Conservation (phyloP, 495 filamentous ascomycete species). For the Viridothelium virens region DNA sequence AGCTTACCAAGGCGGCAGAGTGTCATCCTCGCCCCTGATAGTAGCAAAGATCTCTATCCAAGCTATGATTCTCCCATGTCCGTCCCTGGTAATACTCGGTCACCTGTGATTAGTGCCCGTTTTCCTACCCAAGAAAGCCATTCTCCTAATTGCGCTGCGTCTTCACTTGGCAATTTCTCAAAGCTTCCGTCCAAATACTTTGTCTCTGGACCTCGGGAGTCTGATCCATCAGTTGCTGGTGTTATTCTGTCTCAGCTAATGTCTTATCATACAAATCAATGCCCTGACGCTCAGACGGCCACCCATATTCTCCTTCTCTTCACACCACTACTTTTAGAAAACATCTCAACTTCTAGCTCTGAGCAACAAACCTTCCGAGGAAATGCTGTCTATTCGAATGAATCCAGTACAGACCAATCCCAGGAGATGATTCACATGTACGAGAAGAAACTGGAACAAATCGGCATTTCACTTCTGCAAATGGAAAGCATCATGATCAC, state of each 20-base stretch:
- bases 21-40: neutral
- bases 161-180: neutral
- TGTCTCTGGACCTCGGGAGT: neutral
- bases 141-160: neutral
- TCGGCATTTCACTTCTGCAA: slow-evolving; percentile 29
- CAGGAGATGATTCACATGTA: slow-evolving; percentile 15
- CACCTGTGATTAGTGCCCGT: neutral
- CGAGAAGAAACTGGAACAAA: slow-evolving; percentile 21
- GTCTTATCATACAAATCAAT: slow-evolving; percentile 22
- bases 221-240: neutral
- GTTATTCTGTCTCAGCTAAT: slow-evolving; percentile 30
- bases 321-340: slow-evolving; percentile 30
- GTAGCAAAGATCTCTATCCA: neutral
- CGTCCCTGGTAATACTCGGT: neutral
- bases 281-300: slow-evolving; percentile 32
- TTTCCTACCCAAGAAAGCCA: neutral
- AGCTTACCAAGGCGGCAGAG: neutral
- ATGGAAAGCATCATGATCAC: slow-evolving; percentile 34
- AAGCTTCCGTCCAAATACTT: too few species aligned
- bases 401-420: neutral
- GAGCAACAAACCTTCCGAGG: neutral
- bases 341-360: slow-evolving; percentile 18
- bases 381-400: neutral
- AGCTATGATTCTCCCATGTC: neutral
- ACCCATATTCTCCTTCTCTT: slow-evolving; percentile 31